phyloP scores from a whole-genome alignment of 768 basidiomycete species.

The Pleurotus giganteus region DNA sequence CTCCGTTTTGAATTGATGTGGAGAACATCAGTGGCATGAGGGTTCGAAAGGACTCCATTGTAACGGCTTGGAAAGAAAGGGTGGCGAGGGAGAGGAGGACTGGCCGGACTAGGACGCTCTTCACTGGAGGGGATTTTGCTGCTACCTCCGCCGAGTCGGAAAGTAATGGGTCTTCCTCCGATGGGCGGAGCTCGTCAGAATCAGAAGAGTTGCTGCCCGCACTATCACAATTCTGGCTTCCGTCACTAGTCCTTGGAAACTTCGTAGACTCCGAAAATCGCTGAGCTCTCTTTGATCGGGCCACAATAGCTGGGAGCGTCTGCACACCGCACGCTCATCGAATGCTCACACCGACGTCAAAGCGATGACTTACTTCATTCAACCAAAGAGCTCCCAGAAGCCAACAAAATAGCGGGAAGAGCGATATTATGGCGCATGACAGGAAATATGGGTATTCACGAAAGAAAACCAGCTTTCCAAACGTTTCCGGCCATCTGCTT shows the following conservation, averaged over 20 bases:
- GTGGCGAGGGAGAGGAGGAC: conserved; percentile 23
- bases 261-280: too few species aligned
- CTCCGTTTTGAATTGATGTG: conserved; percentile 50
- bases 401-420: conserved; percentile 5
- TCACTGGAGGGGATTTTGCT: conserved; percentile 16
- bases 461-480: conserved; percentile 26
- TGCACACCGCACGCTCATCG: not conserved
- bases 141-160: not conserved
- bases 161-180: not conserved
- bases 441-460: conserved; percentile 33
- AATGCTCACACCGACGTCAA: not conserved
- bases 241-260: too few species aligned
- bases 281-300: not conserved
- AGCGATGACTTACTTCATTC: conserved; percentile 24
- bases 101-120: conserved; percentile 20
- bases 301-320: not conserved
- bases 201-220: not conserved
- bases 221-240: not conserved
- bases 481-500: conserved; percentile 25
- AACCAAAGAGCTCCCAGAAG: conserved; percentile 22
- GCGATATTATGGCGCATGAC: conserved; percentile 20
- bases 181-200: not conserved
- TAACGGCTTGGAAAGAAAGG: conserved; percentile 26
- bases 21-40: conserved; percentile 29
- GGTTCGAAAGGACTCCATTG: conserved; percentile 16